Evolutionary conservation across 169 alveolate species (phyloP).

Genomic region (Plasmodium fragile): DNA sequence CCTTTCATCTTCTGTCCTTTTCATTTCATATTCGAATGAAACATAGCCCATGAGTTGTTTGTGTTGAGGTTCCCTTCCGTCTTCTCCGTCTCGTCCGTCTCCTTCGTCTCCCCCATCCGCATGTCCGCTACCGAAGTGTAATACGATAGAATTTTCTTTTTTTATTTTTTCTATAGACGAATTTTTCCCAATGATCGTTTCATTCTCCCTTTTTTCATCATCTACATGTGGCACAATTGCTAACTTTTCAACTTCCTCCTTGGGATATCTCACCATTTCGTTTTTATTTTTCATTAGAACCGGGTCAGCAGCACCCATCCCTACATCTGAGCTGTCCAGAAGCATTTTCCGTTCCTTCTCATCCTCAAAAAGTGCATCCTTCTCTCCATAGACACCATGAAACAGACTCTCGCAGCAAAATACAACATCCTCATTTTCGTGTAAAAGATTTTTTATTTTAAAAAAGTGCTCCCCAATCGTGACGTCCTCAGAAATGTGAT

Average conservation of each 20-base stretch:
- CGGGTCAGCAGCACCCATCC: not conserved
- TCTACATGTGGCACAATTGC: not conserved
- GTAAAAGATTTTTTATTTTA: constrained; percentile 39
- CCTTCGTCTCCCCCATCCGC: not conserved
- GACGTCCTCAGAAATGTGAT: constrained; percentile 25
- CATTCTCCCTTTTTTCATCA: not conserved
- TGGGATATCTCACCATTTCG: not conserved
- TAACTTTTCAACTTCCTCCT: not conserved
- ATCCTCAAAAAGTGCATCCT: not conserved
- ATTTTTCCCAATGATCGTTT: not conserved
- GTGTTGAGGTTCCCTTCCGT: not conserved
- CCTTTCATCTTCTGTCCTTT: constrained; percentile 7
- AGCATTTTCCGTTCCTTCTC: not conserved
- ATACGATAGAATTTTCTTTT: constrained; percentile 8
- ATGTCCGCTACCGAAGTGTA: not conserved
- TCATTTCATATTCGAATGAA: constrained; percentile 39
- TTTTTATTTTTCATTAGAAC: not conserved
- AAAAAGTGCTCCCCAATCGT: constrained; percentile 58
- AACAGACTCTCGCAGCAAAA: constrained; percentile 37
- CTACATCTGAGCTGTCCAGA: not conserved
- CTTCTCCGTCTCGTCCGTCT: no score
- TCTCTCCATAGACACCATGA: constrained; percentile 9
- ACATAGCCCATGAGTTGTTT: constrained; percentile 44
- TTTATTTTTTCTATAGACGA: not conserved
- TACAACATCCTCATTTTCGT: constrained; percentile 27